Conservation (phyloP, 805 yeast genomes). For the Candida jianshihensis region DNA sequence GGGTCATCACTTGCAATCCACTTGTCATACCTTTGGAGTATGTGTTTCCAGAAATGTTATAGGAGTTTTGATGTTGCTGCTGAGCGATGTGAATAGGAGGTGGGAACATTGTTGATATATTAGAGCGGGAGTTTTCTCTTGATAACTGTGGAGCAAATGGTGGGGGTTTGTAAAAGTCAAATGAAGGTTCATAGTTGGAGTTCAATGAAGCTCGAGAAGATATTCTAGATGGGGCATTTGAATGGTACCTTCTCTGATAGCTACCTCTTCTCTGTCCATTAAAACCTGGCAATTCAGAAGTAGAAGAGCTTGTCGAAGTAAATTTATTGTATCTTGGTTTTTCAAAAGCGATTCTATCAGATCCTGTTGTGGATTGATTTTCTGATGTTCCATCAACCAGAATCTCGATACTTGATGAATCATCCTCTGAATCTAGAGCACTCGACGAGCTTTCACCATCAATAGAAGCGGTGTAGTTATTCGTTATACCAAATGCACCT, state of each 20-base stretch:
- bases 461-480: background rate
- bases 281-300: too few species aligned
- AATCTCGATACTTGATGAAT: background rate
- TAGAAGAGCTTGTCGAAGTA: too few species aligned
- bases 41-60: background rate
- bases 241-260: slow-evolving; percentile 1
- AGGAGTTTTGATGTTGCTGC: background rate
- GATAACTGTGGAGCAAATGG: slow-evolving; percentile 10
- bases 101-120: slow-evolving; percentile 3
- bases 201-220: slow-evolving; percentile 4
- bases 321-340: too few species aligned
- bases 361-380: too few species aligned
- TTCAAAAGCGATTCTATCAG: too few species aligned
- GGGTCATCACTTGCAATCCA: slow-evolving; percentile 73
- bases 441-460: background rate
- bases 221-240: background rate
- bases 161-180: slow-evolving; percentile 4
- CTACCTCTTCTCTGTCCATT: background rate
- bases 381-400: background rate
- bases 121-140: slow-evolving; percentile 2
- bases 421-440: background rate
- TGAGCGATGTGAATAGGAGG: too few species aligned
- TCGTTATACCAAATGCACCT: slow-evolving; percentile 18
- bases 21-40: slow-evolving; percentile 22
- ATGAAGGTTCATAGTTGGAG: slow-evolving; percentile 10